Evolutionary conservation across 2,329 filamentous ascomycete genomes (phyloP).

Genomic region (Cladophialophora immunda): DNA sequence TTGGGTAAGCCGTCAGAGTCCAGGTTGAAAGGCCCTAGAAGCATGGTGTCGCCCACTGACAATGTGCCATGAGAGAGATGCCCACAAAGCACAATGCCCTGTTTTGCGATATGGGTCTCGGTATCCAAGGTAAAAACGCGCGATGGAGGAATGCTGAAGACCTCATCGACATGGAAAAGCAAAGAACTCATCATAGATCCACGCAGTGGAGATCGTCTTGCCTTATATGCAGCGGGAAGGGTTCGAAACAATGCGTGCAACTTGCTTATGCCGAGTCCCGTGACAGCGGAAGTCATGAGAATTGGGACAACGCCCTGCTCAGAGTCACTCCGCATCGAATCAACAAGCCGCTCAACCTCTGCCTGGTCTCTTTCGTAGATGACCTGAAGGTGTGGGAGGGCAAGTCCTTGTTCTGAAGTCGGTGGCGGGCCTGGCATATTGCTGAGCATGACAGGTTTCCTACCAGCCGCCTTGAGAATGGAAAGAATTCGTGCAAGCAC

Average conservation of each 20-base stretch:
- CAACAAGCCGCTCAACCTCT: slow-evolving; percentile 66
- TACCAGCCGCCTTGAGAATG: slow-evolving; percentile 76
- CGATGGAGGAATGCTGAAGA: slow-evolving; percentile 77
- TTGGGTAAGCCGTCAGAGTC: slow-evolving; percentile 38
- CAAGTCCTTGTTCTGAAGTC: slow-evolving; percentile 56
- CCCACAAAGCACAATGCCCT: slow-evolving; percentile 81
- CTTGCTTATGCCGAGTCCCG: slow-evolving; percentile 80
- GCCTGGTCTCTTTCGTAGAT: slow-evolving; percentile 66
- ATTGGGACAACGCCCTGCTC: slow-evolving; percentile 74
- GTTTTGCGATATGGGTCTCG: slow-evolving; percentile 54
- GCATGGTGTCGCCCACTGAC: slow-evolving; percentile 77
- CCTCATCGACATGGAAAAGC: slow-evolving; percentile 90
- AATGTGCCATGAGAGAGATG: slow-evolving; percentile 81
- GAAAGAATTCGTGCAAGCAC: slow-evolving; percentile 79
- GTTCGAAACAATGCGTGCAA: slow-evolving; percentile 82
- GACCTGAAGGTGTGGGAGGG: slow-evolving; percentile 61
- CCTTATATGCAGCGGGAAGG: slow-evolving; percentile 61
- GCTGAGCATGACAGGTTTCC: slow-evolving; percentile 75
- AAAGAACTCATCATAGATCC: slow-evolving; percentile 60
- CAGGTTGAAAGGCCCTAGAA: slow-evolving; percentile 76
- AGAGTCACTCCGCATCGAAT: slow-evolving; percentile 50
- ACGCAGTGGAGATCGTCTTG: slow-evolving; percentile 16
- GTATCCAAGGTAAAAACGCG: slow-evolving; percentile 57
- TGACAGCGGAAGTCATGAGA: slow-evolving; percentile 84
- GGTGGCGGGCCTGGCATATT: slow-evolving; percentile 18